These are phyloP conservation scores for Spathaspora passalidarum DNA, from an alignment of 805 yeast genomes.

Conservation along the genomic window DNA sequence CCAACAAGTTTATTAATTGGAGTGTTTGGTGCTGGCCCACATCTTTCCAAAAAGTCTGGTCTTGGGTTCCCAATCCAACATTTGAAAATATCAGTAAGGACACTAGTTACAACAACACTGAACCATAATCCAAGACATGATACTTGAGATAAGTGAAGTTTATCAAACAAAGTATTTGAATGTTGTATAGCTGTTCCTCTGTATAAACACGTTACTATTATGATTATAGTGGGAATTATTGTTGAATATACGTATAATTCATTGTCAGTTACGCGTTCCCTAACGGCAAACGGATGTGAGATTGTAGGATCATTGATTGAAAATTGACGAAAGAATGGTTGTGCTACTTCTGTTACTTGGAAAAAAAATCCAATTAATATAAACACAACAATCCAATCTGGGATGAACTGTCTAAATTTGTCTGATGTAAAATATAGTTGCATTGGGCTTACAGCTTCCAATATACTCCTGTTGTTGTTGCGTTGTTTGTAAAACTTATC, in stretches of 20 bases:
- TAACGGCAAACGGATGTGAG: conserved; percentile 28
- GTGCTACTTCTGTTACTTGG: conserved; percentile 18
- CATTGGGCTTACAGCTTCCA: conserved; percentile 2
- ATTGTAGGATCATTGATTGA: conserved; percentile 23
- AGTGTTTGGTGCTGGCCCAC: conserved; percentile 26
- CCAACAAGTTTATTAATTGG: conserved; percentile 24
- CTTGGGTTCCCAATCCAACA: conserved; percentile 40
- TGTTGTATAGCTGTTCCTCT: not conserved
- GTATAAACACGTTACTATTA: conserved; percentile 10
- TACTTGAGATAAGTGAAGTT: conserved; percentile 25
- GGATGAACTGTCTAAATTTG: conserved; percentile 12
- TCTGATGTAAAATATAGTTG: conserved; percentile 9
- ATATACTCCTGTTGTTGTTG: not conserved
- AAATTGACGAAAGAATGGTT: conserved; percentile 29
- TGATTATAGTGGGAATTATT: conserved; percentile 23
- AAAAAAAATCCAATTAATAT: conserved; percentile 17
- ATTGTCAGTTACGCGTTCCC: conserved; percentile 29
- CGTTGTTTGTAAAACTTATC: not conserved
- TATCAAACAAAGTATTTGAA: conserved; percentile 20
- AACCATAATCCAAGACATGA: conserved; percentile 29
- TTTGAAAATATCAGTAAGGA: conserved; percentile 36
- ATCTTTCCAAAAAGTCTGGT: conserved; percentile 42
- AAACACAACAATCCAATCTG: conserved; percentile 24
- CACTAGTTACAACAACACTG: conserved; percentile 26
- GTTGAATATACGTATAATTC: conserved; percentile 27